Conservation (phyloP, 2,329 filamentous ascomycete genomes). For the Ilyonectria destructans region DNA sequence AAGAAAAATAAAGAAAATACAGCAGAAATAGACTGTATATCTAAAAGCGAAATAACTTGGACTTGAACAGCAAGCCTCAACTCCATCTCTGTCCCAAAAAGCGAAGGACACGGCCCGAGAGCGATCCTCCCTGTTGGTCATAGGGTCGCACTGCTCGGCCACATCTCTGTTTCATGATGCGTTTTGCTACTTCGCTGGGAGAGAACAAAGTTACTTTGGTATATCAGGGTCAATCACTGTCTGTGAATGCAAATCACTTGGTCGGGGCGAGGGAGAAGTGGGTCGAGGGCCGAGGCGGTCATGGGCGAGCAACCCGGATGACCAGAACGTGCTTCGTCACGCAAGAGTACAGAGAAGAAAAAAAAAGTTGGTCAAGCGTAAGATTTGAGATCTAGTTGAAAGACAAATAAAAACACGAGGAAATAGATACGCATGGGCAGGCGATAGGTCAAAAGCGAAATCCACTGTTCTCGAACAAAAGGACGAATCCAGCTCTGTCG, state of each 20-base stretch:
- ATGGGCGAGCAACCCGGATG: not conserved
- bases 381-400: not conserved
- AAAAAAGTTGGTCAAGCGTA: too few species aligned
- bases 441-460: not conserved
- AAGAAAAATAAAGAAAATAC: not conserved
- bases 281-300: too few species aligned
- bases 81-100: constrained; percentile 7
- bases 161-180: too few species aligned
- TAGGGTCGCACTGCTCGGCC: too few species aligned
- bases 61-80: not conserved
- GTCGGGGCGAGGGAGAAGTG: not conserved
- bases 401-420: not conserved
- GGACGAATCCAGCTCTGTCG: not conserved
- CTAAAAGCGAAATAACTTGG: constrained; percentile 8
- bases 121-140: not conserved
- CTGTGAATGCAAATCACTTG: not conserved
- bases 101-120: constrained; percentile 10
- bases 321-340: not conserved
- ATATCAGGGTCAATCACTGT: constrained; percentile 3
- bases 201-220: not conserved
- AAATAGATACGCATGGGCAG: not conserved
- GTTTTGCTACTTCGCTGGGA: constrained; percentile 40
- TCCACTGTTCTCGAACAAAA: not conserved
- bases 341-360: not conserved
- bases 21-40: too few species aligned